Conservation (phyloP, 805 yeast species). For the Pichia sporocuriosa region DNA sequence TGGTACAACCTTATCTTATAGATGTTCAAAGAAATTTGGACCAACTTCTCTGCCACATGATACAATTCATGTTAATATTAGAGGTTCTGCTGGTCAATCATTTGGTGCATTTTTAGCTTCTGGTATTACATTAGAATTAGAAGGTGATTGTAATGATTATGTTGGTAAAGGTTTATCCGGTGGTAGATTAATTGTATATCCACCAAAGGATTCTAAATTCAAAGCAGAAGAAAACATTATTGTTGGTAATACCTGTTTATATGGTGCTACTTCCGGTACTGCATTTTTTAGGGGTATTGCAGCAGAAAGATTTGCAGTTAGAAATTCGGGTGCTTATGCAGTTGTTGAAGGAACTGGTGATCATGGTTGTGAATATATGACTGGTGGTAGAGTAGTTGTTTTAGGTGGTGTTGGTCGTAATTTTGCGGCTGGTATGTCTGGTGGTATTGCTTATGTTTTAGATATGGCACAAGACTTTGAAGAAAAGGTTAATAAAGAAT, state of each 20-base stretch:
- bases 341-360: constrained; percentile 97
- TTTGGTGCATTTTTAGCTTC: constrained; percentile 97
- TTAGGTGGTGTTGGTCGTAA: constrained; percentile 88
- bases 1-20: constrained; percentile 90
- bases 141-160: constrained; percentile 97
- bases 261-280: constrained; percentile 94
- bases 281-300: constrained; percentile 96
- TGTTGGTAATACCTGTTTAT: constrained; percentile 95
- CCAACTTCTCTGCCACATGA: constrained; percentile 92
- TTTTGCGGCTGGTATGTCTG: constrained; percentile 98
- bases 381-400: constrained; percentile 96
- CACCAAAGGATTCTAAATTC: constrained; percentile 77
- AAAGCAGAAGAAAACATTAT: constrained; percentile 95
- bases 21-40: constrained; percentile 90
- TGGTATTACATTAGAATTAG: constrained; percentile 90
- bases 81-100: constrained; percentile 96
- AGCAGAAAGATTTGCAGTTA: constrained; percentile 96
- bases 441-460: constrained; percentile 96
- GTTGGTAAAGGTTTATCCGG: constrained; percentile 97
- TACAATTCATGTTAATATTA: constrained; percentile 85
- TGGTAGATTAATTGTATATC: constrained; percentile 87
- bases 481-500: constrained; percentile 69
- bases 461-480: constrained; percentile 91
- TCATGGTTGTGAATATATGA: constrained; percentile 99
- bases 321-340: constrained; percentile 97